Percentiles rank a stretch among this genome's conserved stretches.
These are phyloP conservation scores for Pseudogymnoascus pannorum DNA, from an alignment of 2,329 filamentous ascomycete species.

Conservation along the genomic window DNA sequence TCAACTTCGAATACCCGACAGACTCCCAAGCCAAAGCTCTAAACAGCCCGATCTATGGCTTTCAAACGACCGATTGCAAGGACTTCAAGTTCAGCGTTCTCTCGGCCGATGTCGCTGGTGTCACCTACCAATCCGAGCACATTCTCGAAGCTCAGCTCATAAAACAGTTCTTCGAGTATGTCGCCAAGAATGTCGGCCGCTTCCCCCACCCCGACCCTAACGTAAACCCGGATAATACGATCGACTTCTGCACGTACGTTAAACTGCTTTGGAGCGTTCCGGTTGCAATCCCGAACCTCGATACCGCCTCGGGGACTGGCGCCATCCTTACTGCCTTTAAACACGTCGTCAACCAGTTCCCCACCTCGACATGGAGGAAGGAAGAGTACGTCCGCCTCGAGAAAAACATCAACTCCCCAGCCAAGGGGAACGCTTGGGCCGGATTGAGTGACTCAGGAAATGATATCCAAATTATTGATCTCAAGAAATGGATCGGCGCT, in stretches of 20 bases:
- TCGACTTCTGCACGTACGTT: not conserved
- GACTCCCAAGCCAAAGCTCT: too few species aligned
- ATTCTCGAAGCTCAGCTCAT: constrained; percentile 19
- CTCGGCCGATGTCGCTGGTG: constrained; percentile 2
- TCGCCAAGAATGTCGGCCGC: not conserved
- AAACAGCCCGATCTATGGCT: constrained; percentile 9
- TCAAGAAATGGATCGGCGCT: not conserved
- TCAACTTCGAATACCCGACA: too few species aligned
- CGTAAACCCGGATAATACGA: too few species aligned
- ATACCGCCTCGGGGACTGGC: not conserved
- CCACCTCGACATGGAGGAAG: not conserved
- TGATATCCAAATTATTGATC: too few species aligned
- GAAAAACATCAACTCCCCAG: not conserved
- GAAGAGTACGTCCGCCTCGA: constrained; percentile 1
- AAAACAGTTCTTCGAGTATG: constrained; percentile 13
- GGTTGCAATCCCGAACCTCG: not conserved
- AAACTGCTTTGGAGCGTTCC: not conserved
- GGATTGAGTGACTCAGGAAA: not conserved
- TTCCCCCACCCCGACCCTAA: not conserved
- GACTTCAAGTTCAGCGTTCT: constrained; percentile 9
- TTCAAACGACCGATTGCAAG: constrained; percentile 9
- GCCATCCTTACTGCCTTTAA: not conserved
- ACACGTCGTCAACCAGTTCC: constrained; percentile 1
- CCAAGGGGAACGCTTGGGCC: constrained; percentile 6
- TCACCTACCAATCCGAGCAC: constrained; percentile 16